These are phyloP conservation scores for Leptodontidium sp. DNA, from an alignment of 2,329 filamentous ascomycete genomes.

Conservation along the genomic window DNA sequence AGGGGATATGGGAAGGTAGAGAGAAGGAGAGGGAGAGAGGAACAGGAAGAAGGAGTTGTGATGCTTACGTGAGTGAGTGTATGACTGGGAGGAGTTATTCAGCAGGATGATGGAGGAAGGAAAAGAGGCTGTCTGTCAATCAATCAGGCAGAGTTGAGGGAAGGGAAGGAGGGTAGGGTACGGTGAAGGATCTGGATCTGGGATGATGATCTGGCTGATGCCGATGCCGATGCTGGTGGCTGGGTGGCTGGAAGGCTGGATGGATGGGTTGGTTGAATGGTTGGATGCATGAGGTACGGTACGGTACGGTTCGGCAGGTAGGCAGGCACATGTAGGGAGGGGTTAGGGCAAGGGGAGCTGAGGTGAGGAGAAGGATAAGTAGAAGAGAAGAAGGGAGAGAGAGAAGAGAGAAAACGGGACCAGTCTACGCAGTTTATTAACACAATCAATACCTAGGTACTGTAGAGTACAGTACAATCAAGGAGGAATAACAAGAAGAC, in stretches of 20 bases:
- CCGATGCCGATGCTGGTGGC: background rate
- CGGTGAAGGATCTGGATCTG: background rate
- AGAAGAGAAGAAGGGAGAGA: background rate
- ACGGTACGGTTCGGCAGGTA: no score
- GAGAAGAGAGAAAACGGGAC: background rate
- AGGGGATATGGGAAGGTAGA: background rate
- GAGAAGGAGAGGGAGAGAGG: background rate
- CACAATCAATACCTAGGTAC: no score
- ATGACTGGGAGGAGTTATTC: background rate
- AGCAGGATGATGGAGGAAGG: background rate
- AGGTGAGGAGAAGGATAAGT: no score
- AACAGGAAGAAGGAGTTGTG: background rate
- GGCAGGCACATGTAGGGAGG: no score
- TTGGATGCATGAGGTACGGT: background rate
- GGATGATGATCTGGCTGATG: background rate
- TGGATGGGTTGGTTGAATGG: no score
- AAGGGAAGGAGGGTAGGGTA: background rate
- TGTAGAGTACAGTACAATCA: no score
- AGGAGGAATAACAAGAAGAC: no score
- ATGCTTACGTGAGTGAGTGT: slow-evolving; percentile 2
- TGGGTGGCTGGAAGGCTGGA: background rate
- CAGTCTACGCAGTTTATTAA: no score
- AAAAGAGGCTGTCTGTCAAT: no score
- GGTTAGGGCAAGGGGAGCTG: no score
- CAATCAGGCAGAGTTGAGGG: background rate